Conservation (phyloP, 2,329 filamentous ascomycete species). For the Arachnomyces sp. region DNA sequence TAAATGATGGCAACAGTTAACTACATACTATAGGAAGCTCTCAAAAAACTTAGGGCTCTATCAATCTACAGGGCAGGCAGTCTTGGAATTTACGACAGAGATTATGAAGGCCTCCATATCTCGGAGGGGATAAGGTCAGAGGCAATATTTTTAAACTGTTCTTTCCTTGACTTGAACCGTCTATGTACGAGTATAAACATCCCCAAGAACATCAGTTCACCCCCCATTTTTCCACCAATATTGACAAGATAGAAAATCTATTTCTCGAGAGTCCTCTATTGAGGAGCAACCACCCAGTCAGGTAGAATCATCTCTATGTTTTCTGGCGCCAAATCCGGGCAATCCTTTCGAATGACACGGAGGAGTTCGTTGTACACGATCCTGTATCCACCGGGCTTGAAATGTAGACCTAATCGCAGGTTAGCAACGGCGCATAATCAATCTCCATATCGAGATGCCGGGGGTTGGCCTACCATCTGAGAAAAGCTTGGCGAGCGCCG, state of each 20-base stretch:
- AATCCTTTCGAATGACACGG: constrained; percentile 41
- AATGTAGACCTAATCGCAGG: constrained; percentile 44
- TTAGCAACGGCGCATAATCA: constrained; percentile 9
- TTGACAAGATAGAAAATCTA: background rate
- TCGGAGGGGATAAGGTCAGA: no score
- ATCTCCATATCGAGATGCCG: background rate
- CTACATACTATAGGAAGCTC: no score
- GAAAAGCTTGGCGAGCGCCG: constrained; percentile 44
- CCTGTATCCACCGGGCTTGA: constrained; percentile 48
- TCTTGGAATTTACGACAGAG: no score
- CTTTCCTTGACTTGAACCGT: no score
- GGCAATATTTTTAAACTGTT: no score
- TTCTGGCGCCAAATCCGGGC: constrained; percentile 49
- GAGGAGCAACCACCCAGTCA: constrained; percentile 40
- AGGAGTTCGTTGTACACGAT: constrained; percentile 48
- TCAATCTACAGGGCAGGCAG: no score
- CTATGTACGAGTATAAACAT: no score
- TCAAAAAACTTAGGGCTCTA: no score
- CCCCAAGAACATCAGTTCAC: no score
- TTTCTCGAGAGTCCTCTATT: constrained; percentile 9
- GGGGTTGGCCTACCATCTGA: constrained; percentile 44
- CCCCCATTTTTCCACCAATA: no score
- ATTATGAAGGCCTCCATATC: no score
- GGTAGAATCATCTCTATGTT: constrained; percentile 47
- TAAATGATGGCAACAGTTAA: no score